Evolutionary conservation across 148 eudicot genomes (phyloP), one percentile per base, ranked within the genome.

Genomic region (Fagopyrum esculentum): DNA sequence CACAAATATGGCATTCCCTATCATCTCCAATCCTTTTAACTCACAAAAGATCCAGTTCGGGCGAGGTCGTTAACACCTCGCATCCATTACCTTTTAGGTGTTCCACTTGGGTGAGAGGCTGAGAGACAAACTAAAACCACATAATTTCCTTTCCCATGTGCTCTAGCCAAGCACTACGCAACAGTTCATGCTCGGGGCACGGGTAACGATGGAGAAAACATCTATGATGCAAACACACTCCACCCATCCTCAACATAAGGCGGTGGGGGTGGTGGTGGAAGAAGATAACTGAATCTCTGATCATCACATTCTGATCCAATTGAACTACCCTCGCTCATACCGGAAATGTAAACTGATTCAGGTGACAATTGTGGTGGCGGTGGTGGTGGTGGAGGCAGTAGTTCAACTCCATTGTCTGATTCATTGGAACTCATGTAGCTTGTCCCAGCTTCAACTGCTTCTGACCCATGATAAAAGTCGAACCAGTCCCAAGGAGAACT

Each of bases 171-270:
- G 52, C 52, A 49, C 52, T 49, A 6, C 12, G 66, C 66, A 16
- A 26, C 7, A n/a, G 83, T 83, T 84, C 95, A 81, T 10, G 91
- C 82, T 70, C 84, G 90, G 46, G 95, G 93, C 77, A 91, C 98
- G 13, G 95, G 93, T 56, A 94, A 78, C 2, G 98, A 90, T 76
- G 86, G 91, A 10, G 96, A 96, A 97, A 90, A 92, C 97, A 19
- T 9, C 74, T 49, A 71, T 11, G 54, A 71, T 0, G 74, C 51
- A 47, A 71, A 71, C 35, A 46, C 74, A 19, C 74, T 71, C 74
- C 80, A 95, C 80, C 89, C 99, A 92, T 88, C 85, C 88, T 96
- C 87, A 78, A 30, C 76, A 43, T 72, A 82, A 60, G 85, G 85
- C 45, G 82, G 75, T 13, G 69, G 44, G 26, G 45, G 76, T n/a